Conservation (phyloP, 768 basidiomycete genomes). For the Multifurca ochricompacta region DNA sequence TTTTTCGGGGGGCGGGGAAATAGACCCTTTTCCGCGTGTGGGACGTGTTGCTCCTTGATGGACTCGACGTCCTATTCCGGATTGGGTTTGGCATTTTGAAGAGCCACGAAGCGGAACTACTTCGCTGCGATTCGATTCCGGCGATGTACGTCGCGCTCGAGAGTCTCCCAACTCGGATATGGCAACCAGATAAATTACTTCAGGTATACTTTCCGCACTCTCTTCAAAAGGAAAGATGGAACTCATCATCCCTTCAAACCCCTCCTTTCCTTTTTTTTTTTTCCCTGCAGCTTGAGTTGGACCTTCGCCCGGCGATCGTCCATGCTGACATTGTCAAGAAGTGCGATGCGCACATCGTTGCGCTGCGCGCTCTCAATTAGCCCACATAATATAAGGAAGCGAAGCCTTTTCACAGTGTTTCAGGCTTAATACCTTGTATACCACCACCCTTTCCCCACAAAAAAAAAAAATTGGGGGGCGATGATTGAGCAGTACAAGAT, state of each 20-base stretch:
- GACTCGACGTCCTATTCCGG: slow-evolving; percentile 86
- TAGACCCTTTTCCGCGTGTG: slow-evolving; percentile 93
- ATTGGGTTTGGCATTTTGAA: slow-evolving; percentile 82
- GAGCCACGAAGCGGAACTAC: slow-evolving; percentile 73
- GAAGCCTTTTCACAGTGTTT: background rate
- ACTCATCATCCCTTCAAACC: background rate
- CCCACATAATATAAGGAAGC: background rate
- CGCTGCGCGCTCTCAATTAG: slow-evolving; percentile 28
- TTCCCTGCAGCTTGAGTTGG: slow-evolving; percentile 41
- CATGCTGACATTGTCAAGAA: slow-evolving; percentile 48
- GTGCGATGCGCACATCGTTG: slow-evolving; percentile 42
- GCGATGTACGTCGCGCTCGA: slow-evolving; percentile 87
- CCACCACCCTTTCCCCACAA: background rate
- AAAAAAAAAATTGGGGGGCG: no score
- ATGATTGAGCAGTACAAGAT: background rate
- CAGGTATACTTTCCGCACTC: slow-evolving; percentile 51
- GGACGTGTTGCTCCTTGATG: slow-evolving; percentile 93
- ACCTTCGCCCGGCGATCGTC: slow-evolving; percentile 42
- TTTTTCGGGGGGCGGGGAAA: no score
- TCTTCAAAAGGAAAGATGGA: background rate
- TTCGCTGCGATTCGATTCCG: slow-evolving; percentile 77
- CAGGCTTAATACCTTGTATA: background rate
- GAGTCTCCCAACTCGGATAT: slow-evolving; percentile 85
- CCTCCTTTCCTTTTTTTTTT: background rate
- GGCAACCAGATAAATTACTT: slow-evolving; percentile 85